phyloP scores from a whole-genome alignment of 306 rosid species.

The Crataegus laevigata region DNA sequence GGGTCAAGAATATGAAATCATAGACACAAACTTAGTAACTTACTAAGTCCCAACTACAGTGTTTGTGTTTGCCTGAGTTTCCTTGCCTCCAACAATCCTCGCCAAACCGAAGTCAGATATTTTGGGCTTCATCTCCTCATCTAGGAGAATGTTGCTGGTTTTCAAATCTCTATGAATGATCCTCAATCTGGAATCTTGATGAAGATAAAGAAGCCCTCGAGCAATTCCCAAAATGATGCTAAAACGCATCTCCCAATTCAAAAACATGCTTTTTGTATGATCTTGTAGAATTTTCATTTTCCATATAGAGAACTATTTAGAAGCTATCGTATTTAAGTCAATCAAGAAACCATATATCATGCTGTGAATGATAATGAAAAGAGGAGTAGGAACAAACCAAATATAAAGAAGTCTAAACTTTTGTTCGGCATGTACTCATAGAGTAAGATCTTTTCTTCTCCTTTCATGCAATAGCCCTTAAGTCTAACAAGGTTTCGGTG shows the following conservation, averaged over 20 bases:
- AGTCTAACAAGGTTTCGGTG: conserved; percentile 70
- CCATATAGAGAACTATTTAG: conserved; percentile 1
- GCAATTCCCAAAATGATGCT: conserved; percentile 57
- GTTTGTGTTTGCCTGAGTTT: conserved; percentile 37
- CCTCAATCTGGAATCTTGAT: conserved; percentile 69
- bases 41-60: conserved; percentile 74
- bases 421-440: conserved; percentile 70
- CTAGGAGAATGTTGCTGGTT: conserved; percentile 53
- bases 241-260: conserved; percentile 56
- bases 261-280: conserved; percentile 15
- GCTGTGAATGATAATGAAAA: background rate
- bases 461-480: conserved; percentile 56
- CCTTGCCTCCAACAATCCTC: conserved; percentile 54
- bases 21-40: conserved; percentile 9
- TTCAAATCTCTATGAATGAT: conserved; percentile 66
- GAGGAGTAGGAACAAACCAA: conserved; percentile 34
- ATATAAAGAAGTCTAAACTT: conserved; percentile 59
- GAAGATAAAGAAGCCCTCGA: conserved; percentile 66
- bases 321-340: background rate
- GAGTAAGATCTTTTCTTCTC: conserved; percentile 61
- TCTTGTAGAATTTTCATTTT: conserved; percentile 24
- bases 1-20: background rate
- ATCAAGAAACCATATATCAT: background rate
- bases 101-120: conserved; percentile 74
- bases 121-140: conserved; percentile 58